These are phyloP conservation scores for Nitzschia putrida DNA, from an alignment of 108 stramenopile genomes.

Conservation along the genomic window DNA sequence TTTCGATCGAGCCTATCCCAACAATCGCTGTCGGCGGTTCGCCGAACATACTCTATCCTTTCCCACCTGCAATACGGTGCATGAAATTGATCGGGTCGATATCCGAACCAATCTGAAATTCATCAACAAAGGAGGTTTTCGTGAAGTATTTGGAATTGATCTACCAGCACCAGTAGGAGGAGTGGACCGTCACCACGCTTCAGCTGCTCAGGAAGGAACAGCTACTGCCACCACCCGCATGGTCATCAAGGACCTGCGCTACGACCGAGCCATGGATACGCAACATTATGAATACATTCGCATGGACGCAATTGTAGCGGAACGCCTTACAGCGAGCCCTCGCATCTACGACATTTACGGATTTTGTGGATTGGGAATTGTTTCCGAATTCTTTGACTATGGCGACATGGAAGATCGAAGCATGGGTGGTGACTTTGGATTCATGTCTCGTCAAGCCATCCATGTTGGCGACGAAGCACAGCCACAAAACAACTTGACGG, in stretches of 20 bases:
- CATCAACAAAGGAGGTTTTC: constrained; percentile 48
- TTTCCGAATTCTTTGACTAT: constrained; percentile 33
- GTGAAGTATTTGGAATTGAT: constrained; percentile 52
- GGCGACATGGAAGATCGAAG: constrained; percentile 27
- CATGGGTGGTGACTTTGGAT: constrained; percentile 16
- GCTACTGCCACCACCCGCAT: constrained; percentile 5
- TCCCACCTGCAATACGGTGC: constrained; percentile 18
- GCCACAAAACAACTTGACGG: constrained; percentile 58
- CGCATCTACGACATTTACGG: constrained; percentile 75
- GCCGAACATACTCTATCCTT: constrained; percentile 9
- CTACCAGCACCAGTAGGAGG: too few species aligned
- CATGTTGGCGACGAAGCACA: constrained; percentile 11
- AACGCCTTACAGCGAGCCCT: constrained; percentile 64
- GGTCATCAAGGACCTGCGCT: constrained; percentile 21
- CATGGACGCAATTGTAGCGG: constrained; percentile 79
- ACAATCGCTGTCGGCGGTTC: constrained; percentile 6
- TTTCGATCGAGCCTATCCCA: background rate
- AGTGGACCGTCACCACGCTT: constrained; percentile 30
- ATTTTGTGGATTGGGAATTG: constrained; percentile 59
- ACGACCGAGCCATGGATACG: background rate
- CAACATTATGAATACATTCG: constrained; percentile 42
- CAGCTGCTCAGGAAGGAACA: too few species aligned
- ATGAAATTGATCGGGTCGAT: constrained; percentile 17
- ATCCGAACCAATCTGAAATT: background rate
- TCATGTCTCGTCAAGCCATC: background rate